Percentiles rank a stretch among this genome's conserved stretches.
Conservation (phyloP, 1,284 basidiomycete genomes). For the Moesziomyces parantarcticus region DNA sequence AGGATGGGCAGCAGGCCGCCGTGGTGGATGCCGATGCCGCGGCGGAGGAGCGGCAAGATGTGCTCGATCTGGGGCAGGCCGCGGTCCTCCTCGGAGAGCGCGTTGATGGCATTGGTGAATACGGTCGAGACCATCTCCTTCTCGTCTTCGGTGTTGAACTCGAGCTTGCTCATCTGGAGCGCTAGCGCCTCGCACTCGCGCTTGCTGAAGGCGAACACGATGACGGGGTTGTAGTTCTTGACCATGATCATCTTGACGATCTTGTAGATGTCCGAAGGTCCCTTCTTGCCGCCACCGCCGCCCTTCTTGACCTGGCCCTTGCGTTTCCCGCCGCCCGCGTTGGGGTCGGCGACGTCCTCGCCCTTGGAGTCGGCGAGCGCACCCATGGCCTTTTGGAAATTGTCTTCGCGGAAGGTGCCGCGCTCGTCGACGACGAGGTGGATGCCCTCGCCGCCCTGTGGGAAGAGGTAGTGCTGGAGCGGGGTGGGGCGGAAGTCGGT, state of each 20-base stretch:
- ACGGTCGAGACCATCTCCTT: constrained; percentile 87
- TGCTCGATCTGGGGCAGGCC: constrained; percentile 93
- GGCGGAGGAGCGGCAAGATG: constrained; percentile 89
- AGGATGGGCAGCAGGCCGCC: constrained; percentile 96
- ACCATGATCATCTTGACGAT: constrained; percentile 99
- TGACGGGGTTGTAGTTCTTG: constrained; percentile 98
- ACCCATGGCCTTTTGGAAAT: constrained; percentile 98
- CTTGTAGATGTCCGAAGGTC: constrained; percentile 97
- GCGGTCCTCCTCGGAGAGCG: constrained; percentile 86
- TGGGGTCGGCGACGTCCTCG: constrained; percentile 89
- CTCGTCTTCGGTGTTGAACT: constrained; percentile 95
- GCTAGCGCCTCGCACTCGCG: constrained; percentile 96
- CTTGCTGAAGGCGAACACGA: constrained; percentile 98
- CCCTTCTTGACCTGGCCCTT: constrained; percentile 80
- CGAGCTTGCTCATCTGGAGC: constrained; percentile 90
- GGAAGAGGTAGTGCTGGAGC: constrained; percentile 97
- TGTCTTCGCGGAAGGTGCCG: constrained; percentile 95
- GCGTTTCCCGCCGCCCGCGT: constrained; percentile 77
- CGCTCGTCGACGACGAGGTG: constrained; percentile 98
- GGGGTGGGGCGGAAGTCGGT: constrained; percentile 99
- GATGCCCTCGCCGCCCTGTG: constrained; percentile 94
- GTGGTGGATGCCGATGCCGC: constrained; percentile 98
- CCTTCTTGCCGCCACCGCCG: constrained; percentile 93
- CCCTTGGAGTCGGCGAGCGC: constrained; percentile 80
- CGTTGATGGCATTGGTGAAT: constrained; percentile 93